phyloP scores from a whole-genome alignment of 2,329 filamentous ascomycete genomes.

The Fusarium graminum region DNA sequence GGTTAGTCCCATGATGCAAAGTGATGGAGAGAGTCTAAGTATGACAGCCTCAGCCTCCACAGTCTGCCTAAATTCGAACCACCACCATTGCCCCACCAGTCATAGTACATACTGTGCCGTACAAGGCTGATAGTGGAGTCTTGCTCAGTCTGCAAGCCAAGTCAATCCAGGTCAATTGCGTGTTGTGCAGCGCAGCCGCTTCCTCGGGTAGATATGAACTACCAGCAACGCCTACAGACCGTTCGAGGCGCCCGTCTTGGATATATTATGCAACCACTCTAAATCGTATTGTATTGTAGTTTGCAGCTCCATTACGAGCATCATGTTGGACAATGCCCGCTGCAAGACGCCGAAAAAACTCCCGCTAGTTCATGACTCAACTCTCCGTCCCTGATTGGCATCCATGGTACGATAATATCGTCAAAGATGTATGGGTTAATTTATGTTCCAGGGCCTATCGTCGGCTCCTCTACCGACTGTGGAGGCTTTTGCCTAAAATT shows the following conservation, averaged over 20 bases:
- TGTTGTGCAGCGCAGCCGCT: slow-evolving; percentile 22
- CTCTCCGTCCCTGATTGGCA: slow-evolving; percentile 5
- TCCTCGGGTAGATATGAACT: slow-evolving; percentile 1
- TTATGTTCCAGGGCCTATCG: slow-evolving; percentile 17
- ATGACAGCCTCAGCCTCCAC: slow-evolving; percentile 39
- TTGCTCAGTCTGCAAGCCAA: neutral
- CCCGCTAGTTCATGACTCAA: slow-evolving; percentile 30
- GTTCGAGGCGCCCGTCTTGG: slow-evolving; percentile 10
- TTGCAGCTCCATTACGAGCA: neutral
- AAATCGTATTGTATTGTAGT: slow-evolving; percentile 16
- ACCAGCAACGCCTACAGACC: slow-evolving; percentile 21
- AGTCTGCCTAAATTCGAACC: slow-evolving; percentile 42
- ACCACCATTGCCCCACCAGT: slow-evolving; percentile 25
- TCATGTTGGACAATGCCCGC: neutral
- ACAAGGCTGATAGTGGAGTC: slow-evolving; percentile 34
- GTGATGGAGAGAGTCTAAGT: slow-evolving; percentile 27
- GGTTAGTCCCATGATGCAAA: slow-evolving; percentile 27
- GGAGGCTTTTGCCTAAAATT: slow-evolving; percentile 47
- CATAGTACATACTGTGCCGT: slow-evolving; percentile 28
- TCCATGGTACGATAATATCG: slow-evolving; percentile 13
- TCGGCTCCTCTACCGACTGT: slow-evolving; percentile 27
- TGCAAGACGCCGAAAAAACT: slow-evolving; percentile 10
- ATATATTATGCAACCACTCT: slow-evolving; percentile 40
- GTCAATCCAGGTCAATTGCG: neutral
- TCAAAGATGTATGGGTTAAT: slow-evolving; percentile 8